Evolutionary conservation across 495 filamentous ascomycete genomes (phyloP), one percentile per base, ranked within the genome.

Genomic region (Daldinia grandis): DNA sequence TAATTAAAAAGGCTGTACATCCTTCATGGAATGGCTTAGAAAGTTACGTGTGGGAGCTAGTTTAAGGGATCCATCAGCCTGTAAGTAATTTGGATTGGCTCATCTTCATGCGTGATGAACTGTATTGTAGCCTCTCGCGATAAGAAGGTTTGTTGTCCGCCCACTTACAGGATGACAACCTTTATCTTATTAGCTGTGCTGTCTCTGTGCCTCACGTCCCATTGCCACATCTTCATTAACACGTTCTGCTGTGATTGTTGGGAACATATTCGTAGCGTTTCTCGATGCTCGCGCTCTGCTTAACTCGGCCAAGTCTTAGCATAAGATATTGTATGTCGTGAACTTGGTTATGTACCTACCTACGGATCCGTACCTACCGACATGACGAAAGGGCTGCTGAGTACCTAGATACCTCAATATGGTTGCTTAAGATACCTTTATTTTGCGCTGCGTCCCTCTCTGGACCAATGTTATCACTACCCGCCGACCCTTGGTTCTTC

Each of bases 21-120:
- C 31, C 21, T 65, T 37, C 35, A 58, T 37, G 62, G 57, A 66
- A 73, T 65, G 70, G 60, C 61, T 47, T 61, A 47, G 56, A 62
- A 47, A 62, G 47, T 54, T 66, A 62, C 57, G 42, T 71, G 61
- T 58, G 17, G 33, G 38, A 47, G 31, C 38, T 25, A 38, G 60
- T 25, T 49, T 33, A 59, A 66, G 63, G 50, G 62, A 71, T 38
- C 69, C 64, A 68, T 54, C 33, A 35, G 44, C 28, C 25, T 65
- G 61, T 72, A 58, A 60, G 60, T 62, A 64, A 68, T 68, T 64
- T 62, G 64, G 57, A 72, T 72, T 72, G 70, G 66, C 55, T 58
- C 42, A 62, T 69, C 57, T 72, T 79, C 65, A 79, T 78, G 80
- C 80, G 79, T 76, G 80, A 81, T 79, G 76, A 76, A 74, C 55